These are phyloP conservation scores for Akebia trifoliata DNA, from an alignment of 164 flowering plant genomes.

Conservation along the genomic window DNA sequence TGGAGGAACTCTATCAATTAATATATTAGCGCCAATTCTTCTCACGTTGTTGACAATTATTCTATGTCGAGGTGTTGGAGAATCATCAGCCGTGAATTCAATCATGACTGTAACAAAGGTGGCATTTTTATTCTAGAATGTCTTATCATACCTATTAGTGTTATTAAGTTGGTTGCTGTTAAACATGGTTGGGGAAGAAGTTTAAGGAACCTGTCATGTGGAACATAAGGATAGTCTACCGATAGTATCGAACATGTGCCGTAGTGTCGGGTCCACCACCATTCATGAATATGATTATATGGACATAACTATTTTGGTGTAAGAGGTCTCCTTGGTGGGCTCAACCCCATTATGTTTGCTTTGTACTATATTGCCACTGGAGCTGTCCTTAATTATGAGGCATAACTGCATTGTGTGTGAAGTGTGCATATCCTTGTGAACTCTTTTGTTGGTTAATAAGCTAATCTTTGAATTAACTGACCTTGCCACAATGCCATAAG, in stretches of 20 bases:
- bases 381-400: background rate
- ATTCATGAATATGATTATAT: too few relatives aligned
- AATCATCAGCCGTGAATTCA: constrained; percentile 74
- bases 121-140: background rate
- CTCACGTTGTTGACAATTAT: constrained; percentile 61
- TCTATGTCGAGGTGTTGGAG: constrained; percentile 83
- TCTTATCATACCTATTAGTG: background rate
- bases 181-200: too few relatives aligned
- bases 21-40: constrained; percentile 81
- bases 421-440: background rate
- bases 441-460: background rate
- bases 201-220: too few relatives aligned
- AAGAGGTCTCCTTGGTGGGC: too few relatives aligned
- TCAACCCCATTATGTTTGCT: too few relatives aligned
- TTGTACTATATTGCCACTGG: too few relatives aligned
- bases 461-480: background rate
- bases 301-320: too few relatives aligned
- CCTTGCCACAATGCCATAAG: background rate
- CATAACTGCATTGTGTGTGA: background rate
- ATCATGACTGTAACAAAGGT: constrained; percentile 88
- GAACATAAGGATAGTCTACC: too few relatives aligned
- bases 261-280: too few relatives aligned
- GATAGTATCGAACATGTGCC: too few relatives aligned
- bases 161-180: too few relatives aligned
- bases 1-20: constrained; percentile 74